Evolutionary conservation across 768 basidiomycete genomes (phyloP).

Genomic region (Phanerodontia chrysosporium): DNA sequence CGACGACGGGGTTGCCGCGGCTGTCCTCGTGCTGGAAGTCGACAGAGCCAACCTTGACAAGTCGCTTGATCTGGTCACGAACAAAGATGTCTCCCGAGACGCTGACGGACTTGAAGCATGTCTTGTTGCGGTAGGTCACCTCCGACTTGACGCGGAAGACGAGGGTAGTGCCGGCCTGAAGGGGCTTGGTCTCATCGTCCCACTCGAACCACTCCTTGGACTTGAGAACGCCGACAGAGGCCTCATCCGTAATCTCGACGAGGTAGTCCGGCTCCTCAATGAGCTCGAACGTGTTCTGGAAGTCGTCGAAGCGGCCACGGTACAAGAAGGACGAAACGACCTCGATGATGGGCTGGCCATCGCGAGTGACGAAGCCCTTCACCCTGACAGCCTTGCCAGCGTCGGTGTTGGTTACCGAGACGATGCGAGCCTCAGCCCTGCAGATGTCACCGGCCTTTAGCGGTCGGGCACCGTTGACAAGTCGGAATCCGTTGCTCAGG

Average conservation of each 20-base stretch:
- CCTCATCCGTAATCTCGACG: conserved; percentile 70
- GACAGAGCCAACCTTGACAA: conserved; percentile 85
- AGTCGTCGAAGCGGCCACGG: conserved; percentile 92
- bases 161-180: conserved; percentile 75
- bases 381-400: conserved; percentile 93
- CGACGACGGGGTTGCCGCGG: conserved; percentile 89
- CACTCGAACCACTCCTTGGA: conserved; percentile 99
- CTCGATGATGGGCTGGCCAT: conserved; percentile 80
- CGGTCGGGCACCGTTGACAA: conserved; percentile 72
- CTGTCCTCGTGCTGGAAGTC: conserved; percentile 84
- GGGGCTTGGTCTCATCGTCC: conserved; percentile 77
- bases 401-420: conserved; percentile 85
- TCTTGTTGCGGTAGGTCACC: conserved; percentile 88
- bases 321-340: conserved; percentile 95
- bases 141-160: conserved; percentile 88
- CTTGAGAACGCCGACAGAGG: conserved; percentile 83
- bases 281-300: conserved; percentile 92
- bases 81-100: conserved; percentile 86
- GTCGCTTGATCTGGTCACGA: conserved; percentile 81
- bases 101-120: conserved; percentile 72
- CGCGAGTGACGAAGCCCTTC: conserved; percentile 77
- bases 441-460: conserved; percentile 86
- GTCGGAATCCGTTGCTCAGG: conserved; percentile 93
- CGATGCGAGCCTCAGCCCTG: conserved; percentile 82
- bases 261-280: conserved; percentile 86